Percentiles rank a stretch among this genome's conserved stretches.
Conservation (phyloP, 805 yeast species). For the Barnettozyma siamensis region DNA sequence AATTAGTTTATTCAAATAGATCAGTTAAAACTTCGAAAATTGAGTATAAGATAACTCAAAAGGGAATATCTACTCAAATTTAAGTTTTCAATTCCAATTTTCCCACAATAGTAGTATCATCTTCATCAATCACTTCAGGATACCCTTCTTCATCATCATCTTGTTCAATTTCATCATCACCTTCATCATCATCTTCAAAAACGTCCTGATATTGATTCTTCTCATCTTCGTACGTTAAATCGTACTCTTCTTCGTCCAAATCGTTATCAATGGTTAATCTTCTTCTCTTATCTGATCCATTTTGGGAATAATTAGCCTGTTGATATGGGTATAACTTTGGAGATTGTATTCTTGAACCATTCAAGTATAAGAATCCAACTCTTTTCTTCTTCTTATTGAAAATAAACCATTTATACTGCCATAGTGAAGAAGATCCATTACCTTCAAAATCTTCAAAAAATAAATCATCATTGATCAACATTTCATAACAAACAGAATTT, state of each 20-base stretch:
- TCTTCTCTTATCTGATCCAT: conserved; percentile 18
- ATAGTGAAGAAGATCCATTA: conserved; percentile 25
- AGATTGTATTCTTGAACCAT: conserved; percentile 40
- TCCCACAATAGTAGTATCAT: conserved; percentile 28
- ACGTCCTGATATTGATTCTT: conserved; percentile 19
- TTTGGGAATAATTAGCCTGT: conserved; percentile 3
- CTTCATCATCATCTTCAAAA: conserved; percentile 18
- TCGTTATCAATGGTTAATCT: conserved; percentile 32
- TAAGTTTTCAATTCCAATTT: conserved; percentile 31
- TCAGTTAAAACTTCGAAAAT: conserved; percentile 9
- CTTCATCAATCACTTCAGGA: conserved; percentile 6
- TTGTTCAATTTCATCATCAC: conserved; percentile 15
- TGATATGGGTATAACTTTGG: conserved; percentile 31
- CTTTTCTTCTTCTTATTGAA: conserved; percentile 88
- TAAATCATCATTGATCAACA: conserved; percentile 42
- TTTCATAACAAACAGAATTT: conserved; percentile 57
- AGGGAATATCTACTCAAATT: conserved; percentile 11
- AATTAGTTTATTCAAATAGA: conserved; percentile 36
- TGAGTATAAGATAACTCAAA: conserved; percentile 22
- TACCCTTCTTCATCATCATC: conserved; percentile 27
- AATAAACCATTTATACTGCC: conserved; percentile 76
- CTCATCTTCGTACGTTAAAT: conserved; percentile 37
- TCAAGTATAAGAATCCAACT: conserved; percentile 78
- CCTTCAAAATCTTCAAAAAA: conserved; percentile 32
- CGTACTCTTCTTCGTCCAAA: conserved; percentile 39